Evolutionary conservation across 2,329 filamentous ascomycete species (phyloP).

Genomic region (Juglanconis juglandina): DNA sequence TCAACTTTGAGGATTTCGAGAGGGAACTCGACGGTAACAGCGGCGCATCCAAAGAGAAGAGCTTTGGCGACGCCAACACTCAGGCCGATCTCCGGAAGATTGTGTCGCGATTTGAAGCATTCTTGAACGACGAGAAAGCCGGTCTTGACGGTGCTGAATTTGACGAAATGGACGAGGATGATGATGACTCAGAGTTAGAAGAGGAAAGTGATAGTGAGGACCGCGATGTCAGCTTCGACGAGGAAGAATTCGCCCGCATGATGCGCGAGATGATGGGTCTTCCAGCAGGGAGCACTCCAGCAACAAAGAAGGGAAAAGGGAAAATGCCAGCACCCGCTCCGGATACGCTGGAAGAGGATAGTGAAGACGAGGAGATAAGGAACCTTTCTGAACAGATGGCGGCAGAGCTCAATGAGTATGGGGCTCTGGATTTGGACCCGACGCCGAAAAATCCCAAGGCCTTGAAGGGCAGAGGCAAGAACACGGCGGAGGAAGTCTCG

Average conservation of each 20-base stretch:
- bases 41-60: slow-evolving; percentile 32
- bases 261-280: slow-evolving; percentile 91
- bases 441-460: slow-evolving; percentile 29
- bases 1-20: slow-evolving; percentile 87
- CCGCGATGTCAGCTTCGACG: slow-evolving; percentile 75
- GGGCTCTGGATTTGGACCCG: slow-evolving; percentile 57
- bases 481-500: not conserved
- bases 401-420: slow-evolving; percentile 65
- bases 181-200: slow-evolving; percentile 39
- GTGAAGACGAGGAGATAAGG: slow-evolving; percentile 60
- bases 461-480: slow-evolving; percentile 24
- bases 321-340: not conserved
- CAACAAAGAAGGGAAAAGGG: slow-evolving; percentile 4
- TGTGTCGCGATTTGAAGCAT: slow-evolving; percentile 88
- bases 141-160: slow-evolving; percentile 75
- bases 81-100: slow-evolving; percentile 83
- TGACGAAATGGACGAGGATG: slow-evolving; percentile 66
- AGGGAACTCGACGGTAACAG: slow-evolving; percentile 62
- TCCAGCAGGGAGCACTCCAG: slow-evolving; percentile 24
- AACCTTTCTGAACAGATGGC: slow-evolving; percentile 69
- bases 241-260: slow-evolving; percentile 78
- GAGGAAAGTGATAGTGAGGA: slow-evolving; percentile 63
- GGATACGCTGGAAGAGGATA: slow-evolving; percentile 25
- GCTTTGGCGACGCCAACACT: slow-evolving; percentile 60
- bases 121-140: slow-evolving; percentile 80